These are phyloP conservation scores for Imleria badia DNA, from an alignment of 768 basidiomycete species.

Conservation along the genomic window DNA sequence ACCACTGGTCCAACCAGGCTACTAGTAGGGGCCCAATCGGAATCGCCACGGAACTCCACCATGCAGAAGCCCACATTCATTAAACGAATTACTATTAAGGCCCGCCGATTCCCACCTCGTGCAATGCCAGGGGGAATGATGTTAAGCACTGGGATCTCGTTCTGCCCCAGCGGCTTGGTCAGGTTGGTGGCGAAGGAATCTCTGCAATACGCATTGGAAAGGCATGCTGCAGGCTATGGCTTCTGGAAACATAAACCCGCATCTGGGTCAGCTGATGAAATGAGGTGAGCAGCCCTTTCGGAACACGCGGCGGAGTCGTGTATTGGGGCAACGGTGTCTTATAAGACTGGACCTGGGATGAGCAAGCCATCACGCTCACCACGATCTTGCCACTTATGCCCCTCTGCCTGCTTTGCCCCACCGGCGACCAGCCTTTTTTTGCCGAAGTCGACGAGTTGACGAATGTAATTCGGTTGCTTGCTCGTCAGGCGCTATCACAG, in stretches of 20 bases:
- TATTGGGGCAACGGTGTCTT: slow-evolving; percentile 32
- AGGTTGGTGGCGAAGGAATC: slow-evolving; percentile 7
- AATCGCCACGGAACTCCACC: slow-evolving; percentile 1
- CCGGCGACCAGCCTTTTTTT: slow-evolving; percentile 24
- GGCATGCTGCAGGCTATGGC: slow-evolving; percentile 24
- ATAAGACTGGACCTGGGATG: slow-evolving; percentile 24
- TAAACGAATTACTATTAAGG: slow-evolving; percentile 15
- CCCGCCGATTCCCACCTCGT: slow-evolving; percentile 24
- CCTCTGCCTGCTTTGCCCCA: slow-evolving; percentile 25
- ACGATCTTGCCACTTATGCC: slow-evolving; percentile 24
- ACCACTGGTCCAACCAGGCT: neutral
- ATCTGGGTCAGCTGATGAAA: slow-evolving; percentile 23
- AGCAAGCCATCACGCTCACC: slow-evolving; percentile 11
- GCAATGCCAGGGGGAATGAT: neutral
- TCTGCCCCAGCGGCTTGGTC: neutral
- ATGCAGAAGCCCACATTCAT: slow-evolving; percentile 17
- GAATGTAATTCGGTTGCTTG: slow-evolving; percentile 11
- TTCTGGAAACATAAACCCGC: slow-evolving; percentile 21
- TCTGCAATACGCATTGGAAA: slow-evolving; percentile 22
- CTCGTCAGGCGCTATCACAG: neutral
- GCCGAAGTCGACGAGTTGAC: slow-evolving; percentile 15
- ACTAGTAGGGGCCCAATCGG: no score
- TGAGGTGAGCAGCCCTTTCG: slow-evolving; percentile 26
- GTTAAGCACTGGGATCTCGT: neutral
- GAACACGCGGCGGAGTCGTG: slow-evolving; percentile 35